Evolutionary conservation across 768 basidiomycete genomes (phyloP).

Genomic region (Rubroboletus pulcherrimus): DNA sequence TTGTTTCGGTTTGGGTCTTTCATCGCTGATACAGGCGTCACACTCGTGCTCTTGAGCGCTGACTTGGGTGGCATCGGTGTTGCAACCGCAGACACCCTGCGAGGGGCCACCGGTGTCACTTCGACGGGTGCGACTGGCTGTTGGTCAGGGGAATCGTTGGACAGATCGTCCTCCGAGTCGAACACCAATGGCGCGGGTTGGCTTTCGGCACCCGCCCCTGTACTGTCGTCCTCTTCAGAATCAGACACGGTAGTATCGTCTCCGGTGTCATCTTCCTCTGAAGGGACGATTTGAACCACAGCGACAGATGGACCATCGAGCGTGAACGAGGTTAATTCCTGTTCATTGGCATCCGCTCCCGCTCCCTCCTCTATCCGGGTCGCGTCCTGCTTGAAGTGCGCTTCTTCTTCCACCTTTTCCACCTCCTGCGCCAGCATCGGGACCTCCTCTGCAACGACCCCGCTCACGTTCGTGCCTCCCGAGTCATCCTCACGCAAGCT

Average conservation of each 20-base stretch:
- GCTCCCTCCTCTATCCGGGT: constrained; percentile 49
- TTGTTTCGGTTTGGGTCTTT: constrained; percentile 48
- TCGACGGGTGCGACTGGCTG: background rate
- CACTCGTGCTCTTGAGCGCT: constrained; percentile 41
- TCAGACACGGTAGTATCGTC: constrained; percentile 41
- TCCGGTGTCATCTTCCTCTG: constrained; percentile 31
- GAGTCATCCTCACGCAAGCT: constrained; percentile 68
- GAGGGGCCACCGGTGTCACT: constrained; percentile 20
- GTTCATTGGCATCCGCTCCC: constrained; percentile 47
- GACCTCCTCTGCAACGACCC: background rate
- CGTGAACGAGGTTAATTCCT: constrained; percentile 68
- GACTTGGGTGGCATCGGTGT: constrained; percentile 37
- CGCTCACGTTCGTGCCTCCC: constrained; percentile 20
- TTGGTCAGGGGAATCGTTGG: constrained; percentile 13
- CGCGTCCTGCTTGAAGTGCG: constrained; percentile 14
- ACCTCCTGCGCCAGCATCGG: constrained; percentile 11
- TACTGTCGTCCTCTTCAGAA: constrained; percentile 27
- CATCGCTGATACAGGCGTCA: constrained; percentile 57
- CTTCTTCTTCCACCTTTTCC: constrained; percentile 15
- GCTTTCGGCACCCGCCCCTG: constrained; percentile 2
- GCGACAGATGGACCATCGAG: constrained; percentile 61
- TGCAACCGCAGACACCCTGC: constrained; percentile 7
- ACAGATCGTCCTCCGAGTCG: constrained; percentile 39
- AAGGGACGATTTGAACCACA: constrained; percentile 48
- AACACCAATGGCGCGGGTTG: constrained; percentile 9